These are phyloP conservation scores for Phalaenopsis aphrodite DNA, from an alignment of 106 monocot genomes.

Conservation along the genomic window DNA sequence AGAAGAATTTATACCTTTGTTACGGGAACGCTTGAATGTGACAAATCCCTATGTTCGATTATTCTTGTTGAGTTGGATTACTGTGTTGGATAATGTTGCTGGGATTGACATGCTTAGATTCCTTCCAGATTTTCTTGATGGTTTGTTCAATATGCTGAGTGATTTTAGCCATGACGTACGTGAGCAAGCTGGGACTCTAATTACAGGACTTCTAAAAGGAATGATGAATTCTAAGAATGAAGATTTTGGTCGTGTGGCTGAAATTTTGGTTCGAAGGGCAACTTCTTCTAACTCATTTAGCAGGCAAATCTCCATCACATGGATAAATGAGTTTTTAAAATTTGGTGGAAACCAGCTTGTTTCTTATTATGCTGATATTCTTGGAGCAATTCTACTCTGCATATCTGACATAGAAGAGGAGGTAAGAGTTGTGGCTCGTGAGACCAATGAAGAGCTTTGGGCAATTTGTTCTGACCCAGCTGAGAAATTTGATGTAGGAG, in stretches of 20 bases:
- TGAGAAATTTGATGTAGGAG: conserved; percentile 77
- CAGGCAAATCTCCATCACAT: conserved; percentile 81
- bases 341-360: conserved; percentile 90
- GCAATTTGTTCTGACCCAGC: conserved; percentile 60
- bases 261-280: conserved; percentile 90
- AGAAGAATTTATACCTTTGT: conserved; percentile 97
- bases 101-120: conserved; percentile 99
- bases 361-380: conserved; percentile 86
- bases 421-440: conserved; percentile 78
- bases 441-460: conserved; percentile 95
- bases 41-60: conserved; percentile 90
- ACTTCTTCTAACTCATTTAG: conserved; percentile 88
- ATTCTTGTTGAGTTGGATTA: conserved; percentile 99
- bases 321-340: conserved; percentile 98
- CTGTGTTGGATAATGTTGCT: conserved; percentile 90
- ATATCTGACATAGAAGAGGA: conserved; percentile 92
- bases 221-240: conserved; percentile 99
- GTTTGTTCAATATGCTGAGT: conserved; percentile 98
- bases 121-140: conserved; percentile 99
- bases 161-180: conserved; percentile 96
- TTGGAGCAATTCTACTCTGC: conserved; percentile 86
- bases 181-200: conserved; percentile 93
- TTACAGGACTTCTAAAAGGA: conserved; percentile 94
- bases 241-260: conserved; percentile 99
- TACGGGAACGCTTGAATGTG: conserved; percentile 97